Percentiles rank a stretch among this genome's conserved stretches.
phyloP scores from a whole-genome alignment of 139 green algal genomes.

The Coelastrella sp. region DNA sequence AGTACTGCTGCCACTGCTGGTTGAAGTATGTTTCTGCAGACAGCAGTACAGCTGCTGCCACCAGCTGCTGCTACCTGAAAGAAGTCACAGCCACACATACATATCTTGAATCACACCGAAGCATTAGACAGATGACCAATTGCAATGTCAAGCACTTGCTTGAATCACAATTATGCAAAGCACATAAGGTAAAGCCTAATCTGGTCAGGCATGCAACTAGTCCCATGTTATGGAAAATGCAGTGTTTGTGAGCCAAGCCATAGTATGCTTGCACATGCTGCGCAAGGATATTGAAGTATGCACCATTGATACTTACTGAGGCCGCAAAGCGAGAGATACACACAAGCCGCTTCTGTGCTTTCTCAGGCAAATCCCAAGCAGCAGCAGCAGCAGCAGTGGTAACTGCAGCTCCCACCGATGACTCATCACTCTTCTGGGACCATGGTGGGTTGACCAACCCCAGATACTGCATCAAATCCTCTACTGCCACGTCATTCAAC shows the following conservation, averaged over 20 bases:
- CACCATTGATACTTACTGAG: slow-evolving; percentile 20
- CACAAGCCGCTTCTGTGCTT: slow-evolving; percentile 2
- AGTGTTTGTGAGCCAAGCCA: too few relatives aligned
- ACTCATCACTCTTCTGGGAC: slow-evolving; percentile 1
- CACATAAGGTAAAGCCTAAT: too few relatives aligned
- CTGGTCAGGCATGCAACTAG: too few relatives aligned
- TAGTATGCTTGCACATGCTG: too few relatives aligned
- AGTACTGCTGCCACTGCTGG: slow-evolving; percentile 37
- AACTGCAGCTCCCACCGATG: slow-evolving; percentile 1
- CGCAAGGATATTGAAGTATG: too few relatives aligned
- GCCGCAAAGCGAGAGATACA: slow-evolving; percentile 22
- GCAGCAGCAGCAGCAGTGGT: neutral
- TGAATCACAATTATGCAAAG: too few relatives aligned
- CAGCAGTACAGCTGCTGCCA: slow-evolving; percentile 1
- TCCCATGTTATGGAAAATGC: too few relatives aligned
- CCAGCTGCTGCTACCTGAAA: slow-evolving; percentile 33
- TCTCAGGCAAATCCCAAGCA: slow-evolving; percentile 19
- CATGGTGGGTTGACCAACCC: slow-evolving; percentile 31
- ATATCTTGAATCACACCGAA: neutral
- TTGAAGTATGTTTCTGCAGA: neutral
- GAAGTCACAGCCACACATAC: neutral
- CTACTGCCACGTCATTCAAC: slow-evolving; percentile 39
- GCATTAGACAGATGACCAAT: too few relatives aligned
- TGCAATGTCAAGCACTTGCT: too few relatives aligned
- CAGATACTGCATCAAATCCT: slow-evolving; percentile 49